A percentile compares a stretch with the other conserved stretches of the same genome.
phyloP scores from a whole-genome alignment of 2,329 filamentous ascomycete species.

The Fusarium burgessii region DNA sequence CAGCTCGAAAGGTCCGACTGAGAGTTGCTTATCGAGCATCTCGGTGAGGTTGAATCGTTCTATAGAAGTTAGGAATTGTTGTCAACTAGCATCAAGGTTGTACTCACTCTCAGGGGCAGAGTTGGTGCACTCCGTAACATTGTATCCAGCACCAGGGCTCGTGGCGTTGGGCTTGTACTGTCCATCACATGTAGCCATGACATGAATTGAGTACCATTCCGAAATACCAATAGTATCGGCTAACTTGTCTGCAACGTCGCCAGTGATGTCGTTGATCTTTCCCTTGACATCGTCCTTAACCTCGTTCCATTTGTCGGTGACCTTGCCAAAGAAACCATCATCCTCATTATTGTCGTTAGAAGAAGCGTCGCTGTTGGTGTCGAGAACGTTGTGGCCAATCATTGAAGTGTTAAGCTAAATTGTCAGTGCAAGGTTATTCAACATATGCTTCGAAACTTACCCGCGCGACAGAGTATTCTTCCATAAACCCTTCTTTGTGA shows the following conservation, averaged over 20 bases:
- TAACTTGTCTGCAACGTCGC: conserved; percentile 56
- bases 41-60: conserved; percentile 61
- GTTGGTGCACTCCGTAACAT: conserved; percentile 60
- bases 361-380: conserved; percentile 42
- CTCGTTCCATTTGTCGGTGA: conserved; percentile 48
- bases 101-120: conserved; percentile 55
- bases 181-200: conserved; percentile 62
- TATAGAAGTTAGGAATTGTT: conserved; percentile 25
- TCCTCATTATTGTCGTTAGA: conserved; percentile 42
- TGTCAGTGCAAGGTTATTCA: not conserved
- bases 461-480: conserved; percentile 57
- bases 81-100: not conserved
- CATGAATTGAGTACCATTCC: conserved; percentile 65
- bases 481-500: conserved; percentile 56
- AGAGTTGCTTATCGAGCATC: conserved; percentile 60
- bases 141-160: conserved; percentile 52
- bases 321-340: conserved; percentile 46
- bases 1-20: conserved; percentile 58
- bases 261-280: conserved; percentile 55
- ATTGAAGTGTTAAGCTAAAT: conserved; percentile 54
- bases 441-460: conserved; percentile 42
- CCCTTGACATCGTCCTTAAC: conserved; percentile 53
- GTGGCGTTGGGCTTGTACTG: conserved; percentile 59
- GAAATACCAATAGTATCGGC: conserved; percentile 59
- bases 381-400: conserved; percentile 52